Conservation (phyloP, 2,329 filamentous ascomycete genomes). For the Fusarium fracticaudum region DNA sequence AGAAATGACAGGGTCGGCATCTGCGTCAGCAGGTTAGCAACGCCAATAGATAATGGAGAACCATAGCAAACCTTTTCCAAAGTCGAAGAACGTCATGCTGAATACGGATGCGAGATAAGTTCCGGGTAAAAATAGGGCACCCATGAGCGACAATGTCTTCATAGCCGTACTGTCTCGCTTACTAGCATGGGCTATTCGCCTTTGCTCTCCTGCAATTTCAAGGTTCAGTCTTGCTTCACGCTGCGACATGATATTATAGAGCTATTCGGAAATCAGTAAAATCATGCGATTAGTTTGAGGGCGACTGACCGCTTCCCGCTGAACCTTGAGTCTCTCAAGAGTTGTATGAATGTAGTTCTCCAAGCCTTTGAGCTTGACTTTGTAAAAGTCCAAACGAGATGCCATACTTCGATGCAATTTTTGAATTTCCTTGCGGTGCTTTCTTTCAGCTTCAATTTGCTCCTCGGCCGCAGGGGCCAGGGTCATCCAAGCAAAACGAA, state of each 20-base stretch:
- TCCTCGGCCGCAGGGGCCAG: conserved; percentile 28
- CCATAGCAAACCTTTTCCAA: conserved; percentile 54
- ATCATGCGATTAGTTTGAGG: conserved; percentile 8
- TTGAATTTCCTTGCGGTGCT: conserved; percentile 48
- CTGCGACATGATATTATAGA: conserved; percentile 74
- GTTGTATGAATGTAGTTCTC: conserved; percentile 72
- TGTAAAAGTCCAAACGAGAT: conserved; percentile 67
- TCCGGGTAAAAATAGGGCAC: conserved; percentile 70
- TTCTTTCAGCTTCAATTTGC: conserved; percentile 40
- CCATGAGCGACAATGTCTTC: conserved; percentile 72
- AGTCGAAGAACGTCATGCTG: conserved; percentile 74
- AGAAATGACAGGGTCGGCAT: conserved; percentile 56
- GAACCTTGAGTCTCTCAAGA: conserved; percentile 67
- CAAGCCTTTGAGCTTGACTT: conserved; percentile 67
- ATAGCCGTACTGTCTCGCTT: conserved; percentile 71
- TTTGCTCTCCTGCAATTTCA: conserved; percentile 69
- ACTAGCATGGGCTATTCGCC: conserved; percentile 66
- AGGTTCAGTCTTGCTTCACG: conserved; percentile 72
- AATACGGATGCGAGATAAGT: conserved; percentile 72
- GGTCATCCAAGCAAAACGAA: conserved; percentile 45
- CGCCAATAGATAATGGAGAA: not conserved
- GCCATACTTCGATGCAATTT: conserved; percentile 63
- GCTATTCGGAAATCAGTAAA: conserved; percentile 48
- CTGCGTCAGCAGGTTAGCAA: conserved; percentile 24
- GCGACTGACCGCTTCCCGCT: conserved; percentile 65